Conservation (phyloP, 108 stramenopile genomes). For the Nitzschia sp. region DNA sequence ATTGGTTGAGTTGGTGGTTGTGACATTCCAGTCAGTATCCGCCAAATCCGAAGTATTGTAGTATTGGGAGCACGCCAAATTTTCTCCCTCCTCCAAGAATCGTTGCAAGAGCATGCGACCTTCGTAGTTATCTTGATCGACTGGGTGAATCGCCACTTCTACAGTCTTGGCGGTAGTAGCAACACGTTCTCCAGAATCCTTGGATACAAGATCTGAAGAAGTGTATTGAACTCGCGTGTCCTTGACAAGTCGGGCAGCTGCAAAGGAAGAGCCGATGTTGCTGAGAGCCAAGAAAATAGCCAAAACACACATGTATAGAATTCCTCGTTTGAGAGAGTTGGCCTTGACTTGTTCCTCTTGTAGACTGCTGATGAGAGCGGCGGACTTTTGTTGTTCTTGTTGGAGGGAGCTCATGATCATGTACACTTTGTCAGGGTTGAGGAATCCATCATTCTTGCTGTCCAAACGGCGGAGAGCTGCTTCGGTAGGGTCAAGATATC, state of each 20-base stretch:
- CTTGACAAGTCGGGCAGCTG: slow-evolving; percentile 55
- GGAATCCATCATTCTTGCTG: slow-evolving; percentile 32
- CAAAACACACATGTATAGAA: slow-evolving; percentile 30
- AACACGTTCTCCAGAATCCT: slow-evolving; percentile 10
- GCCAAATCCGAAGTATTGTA: too few species aligned
- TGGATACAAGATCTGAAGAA: slow-evolving; percentile 19
- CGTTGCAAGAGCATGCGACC: background rate
- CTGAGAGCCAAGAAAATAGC: slow-evolving; percentile 42
- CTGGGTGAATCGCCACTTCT: background rate
- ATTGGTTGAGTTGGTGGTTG: background rate
- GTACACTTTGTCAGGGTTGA: slow-evolving; percentile 49
- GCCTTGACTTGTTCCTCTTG: slow-evolving; percentile 31
- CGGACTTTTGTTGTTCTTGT: slow-evolving; percentile 9
- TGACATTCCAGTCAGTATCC: background rate
- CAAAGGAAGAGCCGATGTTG: slow-evolving; percentile 55
- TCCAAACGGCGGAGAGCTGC: slow-evolving; percentile 52
- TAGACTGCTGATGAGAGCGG: slow-evolving; percentile 24
- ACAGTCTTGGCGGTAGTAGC: slow-evolving; percentile 25
- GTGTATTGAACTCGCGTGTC: slow-evolving; percentile 30
- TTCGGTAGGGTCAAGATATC: slow-evolving; percentile 46
- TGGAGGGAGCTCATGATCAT: slow-evolving; percentile 31
- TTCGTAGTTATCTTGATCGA: background rate
- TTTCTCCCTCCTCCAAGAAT: background rate
- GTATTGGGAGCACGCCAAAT: too few species aligned
- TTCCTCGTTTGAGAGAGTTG: slow-evolving; percentile 33